Evolutionary conservation across 148 eudicot species (phyloP).

Genomic region (Vaccinium macrocarpon): DNA sequence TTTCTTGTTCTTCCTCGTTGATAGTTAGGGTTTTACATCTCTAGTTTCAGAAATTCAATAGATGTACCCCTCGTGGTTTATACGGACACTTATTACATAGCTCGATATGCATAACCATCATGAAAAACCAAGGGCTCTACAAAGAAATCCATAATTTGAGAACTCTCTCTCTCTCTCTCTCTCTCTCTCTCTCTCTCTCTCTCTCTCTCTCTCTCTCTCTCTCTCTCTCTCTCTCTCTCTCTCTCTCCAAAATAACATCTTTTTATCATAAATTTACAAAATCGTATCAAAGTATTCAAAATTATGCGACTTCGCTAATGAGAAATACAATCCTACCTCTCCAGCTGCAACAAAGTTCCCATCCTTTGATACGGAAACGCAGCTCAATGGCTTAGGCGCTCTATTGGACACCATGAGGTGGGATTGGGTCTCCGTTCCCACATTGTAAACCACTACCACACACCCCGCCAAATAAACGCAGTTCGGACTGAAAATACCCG

Average conservation of each 20-base stretch:
- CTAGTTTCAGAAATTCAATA: too few relatives aligned
- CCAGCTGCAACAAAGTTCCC: constrained; percentile 52
- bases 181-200: too few relatives aligned
- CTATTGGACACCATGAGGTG: constrained; percentile 41
- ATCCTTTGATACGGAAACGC: constrained; percentile 42
- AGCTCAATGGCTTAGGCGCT: constrained; percentile 47
- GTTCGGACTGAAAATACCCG: constrained; percentile 29
- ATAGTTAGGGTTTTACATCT: too few relatives aligned
- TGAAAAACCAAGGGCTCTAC: too few relatives aligned
- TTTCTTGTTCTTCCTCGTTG: too few relatives aligned
- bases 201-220: too few relatives aligned
- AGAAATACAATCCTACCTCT: constrained; percentile 37
- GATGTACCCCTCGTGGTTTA: background rate
- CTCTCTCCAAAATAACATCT: background rate
- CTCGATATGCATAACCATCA: too few relatives aligned
- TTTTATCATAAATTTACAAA: background rate
- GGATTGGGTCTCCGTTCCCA: constrained; percentile 40
- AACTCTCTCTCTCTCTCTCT: too few relatives aligned
- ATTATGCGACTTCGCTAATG: background rate
- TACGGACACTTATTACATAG: too few relatives aligned
- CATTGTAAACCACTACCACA: constrained; percentile 52
- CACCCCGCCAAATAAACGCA: constrained; percentile 54
- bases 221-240: too few relatives aligned
- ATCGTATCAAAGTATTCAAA: background rate
- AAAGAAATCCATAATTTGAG: too few relatives aligned